Evolutionary conservation across 768 basidiomycete genomes (phyloP).

Genomic region (Infundibulicybe gibba): DNA sequence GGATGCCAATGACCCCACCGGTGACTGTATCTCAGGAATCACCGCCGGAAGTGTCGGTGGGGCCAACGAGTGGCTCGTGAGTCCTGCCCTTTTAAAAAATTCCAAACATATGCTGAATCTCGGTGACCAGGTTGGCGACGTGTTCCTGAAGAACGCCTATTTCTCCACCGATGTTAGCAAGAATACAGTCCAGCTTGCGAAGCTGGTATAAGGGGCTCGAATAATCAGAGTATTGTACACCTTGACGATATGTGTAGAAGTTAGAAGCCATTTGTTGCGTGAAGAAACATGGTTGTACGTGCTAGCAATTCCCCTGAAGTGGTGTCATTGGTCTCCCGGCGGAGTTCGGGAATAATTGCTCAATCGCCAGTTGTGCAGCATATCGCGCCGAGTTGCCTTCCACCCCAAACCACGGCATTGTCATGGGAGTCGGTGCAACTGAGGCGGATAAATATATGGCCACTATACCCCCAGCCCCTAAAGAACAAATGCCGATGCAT

Average conservation of each 20-base stretch:
- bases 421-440: no score
- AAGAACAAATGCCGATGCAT: no score
- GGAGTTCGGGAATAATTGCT: no score
- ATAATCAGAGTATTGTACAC: background rate
- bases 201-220: conserved; percentile 30
- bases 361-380: no score
- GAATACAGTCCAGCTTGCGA: conserved; percentile 59
- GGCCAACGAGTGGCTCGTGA: conserved; percentile 64
- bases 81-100: conserved; percentile 5
- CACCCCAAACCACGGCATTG: no score
- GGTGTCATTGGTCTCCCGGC: background rate
- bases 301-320: background rate
- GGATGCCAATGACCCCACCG: conserved; percentile 48
- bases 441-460: no score
- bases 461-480: no score
- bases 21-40: conserved; percentile 72
- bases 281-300: background rate
- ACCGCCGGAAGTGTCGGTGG: conserved; percentile 57
- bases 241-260: background rate
- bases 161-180: conserved; percentile 59
- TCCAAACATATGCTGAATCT: background rate
- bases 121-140: conserved; percentile 49
- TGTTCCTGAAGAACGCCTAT: conserved; percentile 77
- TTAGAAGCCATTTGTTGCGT: background rate
- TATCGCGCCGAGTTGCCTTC: no score